Conservation (phyloP, 164 flowering plant genomes). For the Amborella trichopoda region DNA sequence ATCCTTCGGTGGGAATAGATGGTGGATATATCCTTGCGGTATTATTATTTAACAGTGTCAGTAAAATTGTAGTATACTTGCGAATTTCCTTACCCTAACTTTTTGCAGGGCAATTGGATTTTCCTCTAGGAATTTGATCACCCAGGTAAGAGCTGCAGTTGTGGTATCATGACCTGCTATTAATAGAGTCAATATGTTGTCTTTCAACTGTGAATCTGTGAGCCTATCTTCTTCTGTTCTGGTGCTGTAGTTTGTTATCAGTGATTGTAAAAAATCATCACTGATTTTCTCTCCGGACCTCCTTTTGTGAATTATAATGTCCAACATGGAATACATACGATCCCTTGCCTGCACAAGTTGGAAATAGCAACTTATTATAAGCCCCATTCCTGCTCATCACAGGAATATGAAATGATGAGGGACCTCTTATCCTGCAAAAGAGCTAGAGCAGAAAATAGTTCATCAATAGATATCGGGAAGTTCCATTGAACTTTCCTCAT, state of each 20-base stretch:
- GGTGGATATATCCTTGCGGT: no score
- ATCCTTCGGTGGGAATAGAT: no score
- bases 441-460: no score
- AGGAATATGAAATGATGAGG: no score
- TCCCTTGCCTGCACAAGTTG: conserved; percentile 40
- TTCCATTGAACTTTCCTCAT: no score
- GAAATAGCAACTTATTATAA: no score
- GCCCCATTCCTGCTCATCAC: no score
- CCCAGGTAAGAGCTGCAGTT: conserved; percentile 62
- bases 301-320: conserved; percentile 27
- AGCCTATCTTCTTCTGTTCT: conserved; percentile 35
- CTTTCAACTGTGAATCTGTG: conserved; percentile 51
- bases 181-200: conserved; percentile 48
- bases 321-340: conserved; percentile 45
- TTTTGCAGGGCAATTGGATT: conserved; percentile 37
- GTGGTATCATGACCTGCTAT: conserved; percentile 74
- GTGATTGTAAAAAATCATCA: conserved; percentile 44
- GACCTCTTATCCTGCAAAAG: no score
- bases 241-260: conserved; percentile 32
- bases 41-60: no score
- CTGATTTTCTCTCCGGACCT: conserved; percentile 24
- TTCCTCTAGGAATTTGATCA: conserved; percentile 51
- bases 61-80: no score
- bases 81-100: conserved; percentile 48
- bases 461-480: no score